Base-by-base conservation (phyloP, 2,329 filamentous ascomycete genomes). In the Monilinia fructigena region DNA sequence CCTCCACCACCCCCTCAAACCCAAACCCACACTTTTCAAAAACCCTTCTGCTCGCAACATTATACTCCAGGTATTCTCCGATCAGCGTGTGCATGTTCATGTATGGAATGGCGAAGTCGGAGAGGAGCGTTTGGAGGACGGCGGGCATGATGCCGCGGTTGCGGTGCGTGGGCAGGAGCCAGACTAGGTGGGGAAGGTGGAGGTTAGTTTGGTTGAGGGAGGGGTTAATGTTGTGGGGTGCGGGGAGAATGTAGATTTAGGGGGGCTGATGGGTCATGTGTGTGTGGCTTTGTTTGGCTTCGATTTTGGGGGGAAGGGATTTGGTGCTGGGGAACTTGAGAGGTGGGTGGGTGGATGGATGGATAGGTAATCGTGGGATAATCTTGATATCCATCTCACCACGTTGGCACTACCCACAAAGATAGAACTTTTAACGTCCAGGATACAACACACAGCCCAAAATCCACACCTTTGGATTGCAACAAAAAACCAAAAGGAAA, bases 21-120 rank as follows among this genome's bases (percentile, higher is more conserved):
- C n/a, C 53, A 55, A 69, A 69, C 10, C 67, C 67, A 59, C 61
- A 62, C 23, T 69, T 69, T n/a, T 69, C 67, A 48, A 69, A 66
- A 16, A 67, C 67, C 18, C 62, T 63, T 20, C 53, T 63, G 55
- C 67, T 69, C 28, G 55, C 55, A 18, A 11, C 4, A 14, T 69
- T 67, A 26, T 62, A 55, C 10, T 58, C 55, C 4, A 68, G 18
- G n/a, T 66, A 68, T n/a, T 58, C 35, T 2, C 56, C 65, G 0
- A 38, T 53, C 28, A 69, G 10, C 4, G 38, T 18, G 55, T 38
- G 31, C 23, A 45, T 28, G 50, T 69, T 69, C 62, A 67, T 63
- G 28, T 63, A 67, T 4, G 67, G 67, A 5, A 69, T 42, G 31
- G 66, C 58, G 23, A 67, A 62, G 2, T 69, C 67, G 5, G 48